These are phyloP conservation scores for Escovopsis sp. DNA, from an alignment of 2,329 filamentous ascomycete species.

Conservation along the genomic window DNA sequence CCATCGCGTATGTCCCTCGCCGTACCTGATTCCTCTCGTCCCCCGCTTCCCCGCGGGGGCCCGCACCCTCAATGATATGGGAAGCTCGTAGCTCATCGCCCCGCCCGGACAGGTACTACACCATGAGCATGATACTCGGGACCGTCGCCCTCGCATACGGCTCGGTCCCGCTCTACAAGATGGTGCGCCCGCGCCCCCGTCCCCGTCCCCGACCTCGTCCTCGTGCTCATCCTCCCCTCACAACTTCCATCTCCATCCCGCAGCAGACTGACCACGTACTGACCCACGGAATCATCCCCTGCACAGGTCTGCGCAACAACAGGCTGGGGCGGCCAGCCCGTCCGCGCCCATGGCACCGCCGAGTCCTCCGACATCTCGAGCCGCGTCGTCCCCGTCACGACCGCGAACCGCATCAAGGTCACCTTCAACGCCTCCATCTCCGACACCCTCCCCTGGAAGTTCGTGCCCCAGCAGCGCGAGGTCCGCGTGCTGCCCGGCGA, in stretches of 20 bases:
- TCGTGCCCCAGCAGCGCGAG: conserved; percentile 90
- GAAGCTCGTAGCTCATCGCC: conserved; percentile 10
- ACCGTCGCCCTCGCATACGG: conserved; percentile 71
- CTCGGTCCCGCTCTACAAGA: conserved; percentile 77
- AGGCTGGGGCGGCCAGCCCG: conserved; percentile 84
- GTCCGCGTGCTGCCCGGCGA: conserved; percentile 90
- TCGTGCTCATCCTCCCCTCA: too few relatives aligned
- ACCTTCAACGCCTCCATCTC: conserved; percentile 95
- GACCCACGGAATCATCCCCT: background rate
- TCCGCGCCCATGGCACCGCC: conserved; percentile 54
- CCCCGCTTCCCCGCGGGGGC: too few relatives aligned
- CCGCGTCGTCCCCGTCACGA: conserved; percentile 66
- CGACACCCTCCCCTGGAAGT: conserved; percentile 94
- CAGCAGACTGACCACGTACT: conserved; percentile 2
- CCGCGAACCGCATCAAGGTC: conserved; percentile 75
- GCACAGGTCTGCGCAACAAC: conserved; percentile 62
- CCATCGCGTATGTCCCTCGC: conserved; percentile 27
- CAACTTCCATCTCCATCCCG: background rate
- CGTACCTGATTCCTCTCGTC: background rate
- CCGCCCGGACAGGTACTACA: conserved; percentile 45
- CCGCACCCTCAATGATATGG: conserved; percentile 1
- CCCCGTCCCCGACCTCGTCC: too few relatives aligned
- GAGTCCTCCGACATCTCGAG: conserved; percentile 51
- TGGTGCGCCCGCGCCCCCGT: conserved; percentile 34
- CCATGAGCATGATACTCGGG: conserved; percentile 61